Percentiles rank a stretch among this genome's conserved stretches.
Evolutionary conservation across 140 eudicot genomes (phyloP).

Genomic region (Oenanthe javanica): DNA sequence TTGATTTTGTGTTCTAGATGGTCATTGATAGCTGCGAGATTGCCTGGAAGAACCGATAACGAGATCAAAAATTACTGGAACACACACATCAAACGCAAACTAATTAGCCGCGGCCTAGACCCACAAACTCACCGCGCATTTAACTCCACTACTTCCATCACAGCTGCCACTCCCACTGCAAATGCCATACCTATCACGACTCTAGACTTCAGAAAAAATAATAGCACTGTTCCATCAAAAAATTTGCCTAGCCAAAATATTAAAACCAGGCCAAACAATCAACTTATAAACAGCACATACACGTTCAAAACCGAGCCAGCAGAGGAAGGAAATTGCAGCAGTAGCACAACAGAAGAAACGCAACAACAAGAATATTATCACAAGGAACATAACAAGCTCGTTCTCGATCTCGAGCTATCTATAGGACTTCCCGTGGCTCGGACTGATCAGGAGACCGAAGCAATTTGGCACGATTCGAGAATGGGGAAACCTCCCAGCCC

Average conservation of each 20-base stretch:
- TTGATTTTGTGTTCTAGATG: conserved; percentile 21
- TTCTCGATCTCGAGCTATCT: conserved; percentile 8
- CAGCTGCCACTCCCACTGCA: neutral
- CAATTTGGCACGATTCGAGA: neutral
- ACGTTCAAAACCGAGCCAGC: neutral
- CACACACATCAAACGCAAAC: conserved; percentile 51
- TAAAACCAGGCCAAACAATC: neutral
- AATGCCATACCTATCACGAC: neutral
- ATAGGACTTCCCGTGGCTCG: conserved; percentile 1
- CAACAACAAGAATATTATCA: neutral
- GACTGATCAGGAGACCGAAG: neutral
- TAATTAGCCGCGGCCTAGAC: conserved; percentile 18
- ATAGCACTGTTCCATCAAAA: neutral
- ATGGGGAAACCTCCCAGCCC: neutral
- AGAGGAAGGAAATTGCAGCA: conserved; percentile 10
- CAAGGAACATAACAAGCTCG: neutral
- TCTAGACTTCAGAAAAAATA: conserved; percentile 1
- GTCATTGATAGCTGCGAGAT: conserved; percentile 42
- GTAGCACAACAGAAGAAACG: conserved; percentile 12
- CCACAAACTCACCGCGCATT: conserved; percentile 18
- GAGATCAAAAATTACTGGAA: conserved; percentile 56
- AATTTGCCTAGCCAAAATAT: neutral
- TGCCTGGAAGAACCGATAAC: conserved; percentile 47
- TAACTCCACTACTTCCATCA: neutral
- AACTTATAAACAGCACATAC: neutral